Evolutionary conservation across 768 basidiomycete species (phyloP).

Genomic region (Xerocomellus chrysenteron): DNA sequence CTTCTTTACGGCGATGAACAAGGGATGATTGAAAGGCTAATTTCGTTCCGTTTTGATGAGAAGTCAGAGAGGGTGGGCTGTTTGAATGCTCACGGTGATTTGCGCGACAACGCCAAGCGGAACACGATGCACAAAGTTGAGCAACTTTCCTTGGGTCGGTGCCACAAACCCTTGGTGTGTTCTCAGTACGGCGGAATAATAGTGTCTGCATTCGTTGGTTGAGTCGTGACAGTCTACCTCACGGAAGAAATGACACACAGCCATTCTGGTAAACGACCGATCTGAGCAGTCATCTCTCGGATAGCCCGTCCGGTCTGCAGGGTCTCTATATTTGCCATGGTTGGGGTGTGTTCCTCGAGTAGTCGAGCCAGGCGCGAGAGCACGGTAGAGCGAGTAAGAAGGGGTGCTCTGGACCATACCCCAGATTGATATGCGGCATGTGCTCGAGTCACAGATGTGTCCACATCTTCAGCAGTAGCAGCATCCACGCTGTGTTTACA

Average conservation of each 20-base stretch:
- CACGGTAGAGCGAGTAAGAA: conserved; percentile 59
- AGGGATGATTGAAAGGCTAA: conserved; percentile 86
- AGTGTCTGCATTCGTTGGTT: conserved; percentile 49
- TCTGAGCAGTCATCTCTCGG: conserved; percentile 79
- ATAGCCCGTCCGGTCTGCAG: conserved; percentile 80
- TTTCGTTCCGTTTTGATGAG: not conserved
- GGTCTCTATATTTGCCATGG: conserved; percentile 65
- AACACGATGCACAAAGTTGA: conserved; percentile 77
- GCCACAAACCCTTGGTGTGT: conserved; percentile 67
- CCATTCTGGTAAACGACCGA: conserved; percentile 82
- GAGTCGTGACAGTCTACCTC: not conserved
- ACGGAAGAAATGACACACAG: conserved; percentile 48
- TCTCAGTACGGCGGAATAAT: conserved; percentile 71
- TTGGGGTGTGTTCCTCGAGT: conserved; percentile 55
- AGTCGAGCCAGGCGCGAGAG: conserved; percentile 62
- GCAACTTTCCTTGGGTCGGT: conserved; percentile 74
- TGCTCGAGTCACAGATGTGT: conserved; percentile 50
- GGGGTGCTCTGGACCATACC: conserved; percentile 65
- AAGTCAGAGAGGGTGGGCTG: not conserved
- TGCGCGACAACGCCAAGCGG: conserved; percentile 89
- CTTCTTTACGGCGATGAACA: conserved; percentile 89
- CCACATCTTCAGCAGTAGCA: conserved; percentile 52
- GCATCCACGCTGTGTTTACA: conserved; percentile 47
- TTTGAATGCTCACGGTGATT: conserved; percentile 58
- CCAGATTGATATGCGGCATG: conserved; percentile 64